Evolutionary conservation across 495 filamentous ascomycete species (phyloP), one percentile per base, ranked within the genome.

Genomic region (Xylaria sp.): DNA sequence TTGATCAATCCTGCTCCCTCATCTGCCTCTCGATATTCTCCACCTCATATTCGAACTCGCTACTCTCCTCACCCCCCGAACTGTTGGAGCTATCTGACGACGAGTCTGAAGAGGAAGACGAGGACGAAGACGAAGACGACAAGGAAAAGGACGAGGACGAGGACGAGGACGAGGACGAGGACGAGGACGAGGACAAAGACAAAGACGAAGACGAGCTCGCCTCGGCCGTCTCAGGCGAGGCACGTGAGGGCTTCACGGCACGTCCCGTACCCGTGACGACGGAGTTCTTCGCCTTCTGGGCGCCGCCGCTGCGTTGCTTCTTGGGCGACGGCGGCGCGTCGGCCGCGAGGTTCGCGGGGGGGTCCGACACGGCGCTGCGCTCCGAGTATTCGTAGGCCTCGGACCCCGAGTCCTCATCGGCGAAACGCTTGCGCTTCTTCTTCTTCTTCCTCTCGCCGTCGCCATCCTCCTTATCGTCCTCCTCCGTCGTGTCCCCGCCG

Each of bases 371-470:
- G 35, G 76, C 76, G 62, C 71, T 62, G 6, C 19, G 43, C 71
- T 78, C 76, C 24, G 74, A 76, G 68, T 73, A 78, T 41, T 78
- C 76, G 33, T 78, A 72, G 0, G 48, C 46, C 14, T 55, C 63
- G 44, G 48, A 67, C 14, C 62, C 62, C 1, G 61, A 63, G 0
- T 2, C 21, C 41, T 4, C 1, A 35, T 71, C 63, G 8, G 15
- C 11, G 19, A 68, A 3, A 11, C 72, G 65, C 67, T 69, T 64
- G 24, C 50, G 61, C 66, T 37, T 68, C 26, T 35, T 53, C 44
- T 26, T 43, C 46, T 26, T 52, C 48, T 52, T 26, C 21, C 26
- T 26, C 4, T 17, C 50, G 50, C 24, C 24, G 50, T 12, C 50
- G 12, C 15, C 26, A 14, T 33, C 26, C 4, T 33, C 53, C 15